Evolutionary conservation across 2,329 filamentous ascomycete genomes (phyloP), one percentile per base, ranked within the genome.

Genomic region (Pestalotiopsis sp.): DNA sequence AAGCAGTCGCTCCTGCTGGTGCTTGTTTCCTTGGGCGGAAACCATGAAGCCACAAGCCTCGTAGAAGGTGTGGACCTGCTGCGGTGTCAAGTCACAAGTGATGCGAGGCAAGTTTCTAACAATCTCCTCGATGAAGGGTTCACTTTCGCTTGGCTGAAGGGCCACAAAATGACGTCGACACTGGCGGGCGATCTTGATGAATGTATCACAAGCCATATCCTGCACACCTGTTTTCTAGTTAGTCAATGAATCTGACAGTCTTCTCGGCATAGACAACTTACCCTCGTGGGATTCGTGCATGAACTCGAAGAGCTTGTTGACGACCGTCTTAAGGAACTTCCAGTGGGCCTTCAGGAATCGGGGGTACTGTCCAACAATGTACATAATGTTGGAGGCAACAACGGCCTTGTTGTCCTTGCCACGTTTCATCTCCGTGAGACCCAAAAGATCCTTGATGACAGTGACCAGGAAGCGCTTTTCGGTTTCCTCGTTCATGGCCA

Each of bases 211-310:
- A 76, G 96, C 96, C 97, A 99, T 99, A 82, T 99, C 96, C 83
- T 99, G 97, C 31, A 99, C 96, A 85, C 94, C 91, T 92, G 72
- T 70, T 56, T 31, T 45, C 67, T 58, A 69, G 69, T 82, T 75
- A 81, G 77, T 63, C 69, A 20, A 13, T 20, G 14, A 11, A 49
- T 38, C 11, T 11, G 17, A n/a, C 13, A 4, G 41, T 38, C 6
- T 20, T 39, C 4, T 13, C 12, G 2, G 36, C 1, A 27, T 66
- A 4, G 68, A 52, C n/a, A 31, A 80, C 87, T 75, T 82, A 91
- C 93, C 96, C 85, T 99, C 96, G 77, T 99, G 96, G 1, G 96
- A 98, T 82, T 99, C 96, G 80, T 99, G 96, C 96, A 99, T 99
- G 79, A 99, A 99, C 83, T 99, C 96, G 77, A 99, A 99, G 4